Conservation (phyloP, 768 basidiomycete genomes). For the Hericium rajendrae region DNA sequence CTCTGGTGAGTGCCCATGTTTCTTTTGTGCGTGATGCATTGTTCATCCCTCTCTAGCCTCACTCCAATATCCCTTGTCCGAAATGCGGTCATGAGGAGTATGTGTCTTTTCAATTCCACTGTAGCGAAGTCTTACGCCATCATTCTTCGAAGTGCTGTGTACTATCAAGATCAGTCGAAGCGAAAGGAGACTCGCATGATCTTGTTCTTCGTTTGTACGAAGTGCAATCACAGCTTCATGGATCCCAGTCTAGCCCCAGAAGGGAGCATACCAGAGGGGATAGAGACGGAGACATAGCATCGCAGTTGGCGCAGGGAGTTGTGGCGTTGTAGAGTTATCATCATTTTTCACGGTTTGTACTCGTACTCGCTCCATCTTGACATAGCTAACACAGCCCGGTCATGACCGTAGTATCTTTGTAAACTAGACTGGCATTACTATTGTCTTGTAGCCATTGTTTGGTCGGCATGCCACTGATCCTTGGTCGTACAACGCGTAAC, state of each 20-base stretch:
- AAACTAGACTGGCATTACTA: background rate
- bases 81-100: slow-evolving; percentile 77
- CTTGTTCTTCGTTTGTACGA: slow-evolving; percentile 81
- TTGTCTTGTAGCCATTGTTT: too few relatives aligned
- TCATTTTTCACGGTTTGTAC: background rate
- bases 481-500: too few relatives aligned
- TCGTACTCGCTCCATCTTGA: background rate
- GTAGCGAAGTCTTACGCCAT: slow-evolving; percentile 1
- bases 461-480: too few relatives aligned
- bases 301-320: background rate
- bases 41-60: slow-evolving; percentile 41
- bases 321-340: background rate
- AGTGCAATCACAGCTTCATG: slow-evolving; percentile 66
- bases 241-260: slow-evolving; percentile 51
- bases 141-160: slow-evolving; percentile 56
- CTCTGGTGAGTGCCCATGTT: slow-evolving; percentile 44
- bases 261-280: slow-evolving; percentile 29
- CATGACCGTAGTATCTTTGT: background rate
- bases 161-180: slow-evolving; percentile 96
- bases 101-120: slow-evolving; percentile 19
- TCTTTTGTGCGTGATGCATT: background rate
- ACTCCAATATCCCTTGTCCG: slow-evolving; percentile 79
- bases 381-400: background rate
- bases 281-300: background rate
- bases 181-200: slow-evolving; percentile 94